A percentile compares a stretch with the other conserved stretches of the same genome.
These are phyloP conservation scores for Starmerella floris DNA, from an alignment of 805 yeast genomes.

Conservation along the genomic window DNA sequence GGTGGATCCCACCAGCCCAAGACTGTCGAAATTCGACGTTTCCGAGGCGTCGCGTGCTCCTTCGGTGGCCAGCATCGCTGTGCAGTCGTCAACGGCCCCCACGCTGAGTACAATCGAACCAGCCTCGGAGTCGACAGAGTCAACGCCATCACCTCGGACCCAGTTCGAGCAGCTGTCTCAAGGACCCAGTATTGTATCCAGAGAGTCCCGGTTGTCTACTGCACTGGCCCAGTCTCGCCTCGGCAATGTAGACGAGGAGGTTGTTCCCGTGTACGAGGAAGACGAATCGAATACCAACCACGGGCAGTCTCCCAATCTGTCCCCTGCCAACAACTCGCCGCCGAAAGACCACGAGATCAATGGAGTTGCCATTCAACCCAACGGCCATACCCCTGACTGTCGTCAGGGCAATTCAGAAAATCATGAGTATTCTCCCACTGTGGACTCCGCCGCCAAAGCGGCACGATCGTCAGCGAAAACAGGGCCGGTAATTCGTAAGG, in stretches of 20 bases:
- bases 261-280: neutral
- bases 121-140: neutral
- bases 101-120: conserved; percentile 1
- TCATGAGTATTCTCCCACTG: too few species aligned
- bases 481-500: conserved; percentile 17
- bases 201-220: neutral
- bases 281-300: too few species aligned
- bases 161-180: neutral
- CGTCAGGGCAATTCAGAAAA: too few species aligned
- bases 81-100: neutral
- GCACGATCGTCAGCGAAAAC: conserved; percentile 11
- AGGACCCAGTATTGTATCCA: neutral
- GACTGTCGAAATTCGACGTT: conserved; percentile 18
- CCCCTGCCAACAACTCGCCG: neutral
- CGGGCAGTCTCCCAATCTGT: too few species aligned
- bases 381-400: neutral
- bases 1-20: conserved; percentile 3
- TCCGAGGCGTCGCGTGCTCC: conserved; percentile 5
- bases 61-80: neutral
- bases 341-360: neutral
- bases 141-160: neutral
- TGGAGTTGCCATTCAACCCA: neutral
- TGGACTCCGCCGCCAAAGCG: neutral
- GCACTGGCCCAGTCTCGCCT: neutral
- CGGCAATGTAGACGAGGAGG: neutral